Base-by-base conservation (phyloP, 2,329 filamentous ascomycete species). In the Ramularia endophylla region DNA sequence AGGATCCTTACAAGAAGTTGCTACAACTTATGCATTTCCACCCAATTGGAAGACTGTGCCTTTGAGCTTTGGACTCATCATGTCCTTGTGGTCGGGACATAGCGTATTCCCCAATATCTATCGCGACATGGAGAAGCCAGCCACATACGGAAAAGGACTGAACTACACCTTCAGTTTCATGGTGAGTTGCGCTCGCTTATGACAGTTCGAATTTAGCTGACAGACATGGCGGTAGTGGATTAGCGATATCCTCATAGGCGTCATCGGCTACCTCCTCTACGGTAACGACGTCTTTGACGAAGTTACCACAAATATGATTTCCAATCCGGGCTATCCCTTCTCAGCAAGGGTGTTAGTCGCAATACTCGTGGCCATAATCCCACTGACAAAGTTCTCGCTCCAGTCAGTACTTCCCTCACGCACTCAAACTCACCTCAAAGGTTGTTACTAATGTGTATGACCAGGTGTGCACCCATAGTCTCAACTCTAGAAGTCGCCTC, bases 21-120 rank as follows among this genome's bases (percentile, higher is more conserved):
- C 32, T 18, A 12, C 8, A 12, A 35, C 32, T 15, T 11, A 19
- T 17, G 32, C 32, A 9, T 8, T 20, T 5, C 32, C 32, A 13
- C 16, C 18, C 8, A 17, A 35, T 35, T 35, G 32, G 32, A 7
- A 12, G 5, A 19, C 32, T 35, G 16, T 35, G 5, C 32, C 32
- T 8, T 19, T 35, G 32, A 35, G 32, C 13, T 35, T 35, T 13
- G 32, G 32, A 6, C 17, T 35, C 11, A 17, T 35, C 32, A 35
- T 35, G 32, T 15, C 32, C n/a, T 19, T 35, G 5, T 35, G 32
- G 32, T 19, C 32, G 17, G 32, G 32, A 5, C 32, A 35, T 16
- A 17, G 8, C 7, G 32, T 35, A 12, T 35, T 35, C 18, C 32
- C 32, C 5, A 20, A 35, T 19, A 35, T 35, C 7, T 35, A 35